Percentiles rank a stretch among this genome's conserved stretches.
Conservation (phyloP, 164 flowering plant genomes). For the Vitis rupestris region DNA sequence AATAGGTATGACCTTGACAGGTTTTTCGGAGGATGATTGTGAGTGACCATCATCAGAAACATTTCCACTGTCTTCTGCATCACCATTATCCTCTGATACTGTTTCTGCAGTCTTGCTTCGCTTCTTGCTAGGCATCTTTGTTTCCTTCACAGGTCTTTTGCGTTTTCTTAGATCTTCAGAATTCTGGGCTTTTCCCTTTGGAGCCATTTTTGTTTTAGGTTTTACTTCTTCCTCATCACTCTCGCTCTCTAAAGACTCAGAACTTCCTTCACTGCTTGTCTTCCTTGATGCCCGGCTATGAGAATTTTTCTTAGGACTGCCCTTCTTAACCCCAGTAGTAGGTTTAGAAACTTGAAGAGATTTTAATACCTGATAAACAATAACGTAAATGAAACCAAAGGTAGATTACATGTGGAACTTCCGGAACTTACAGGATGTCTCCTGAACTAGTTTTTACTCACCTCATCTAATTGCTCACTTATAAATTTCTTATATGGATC, state of each 20-base stretch:
- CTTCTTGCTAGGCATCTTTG: slow-evolving; percentile 41
- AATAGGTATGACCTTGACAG: slow-evolving; percentile 46
- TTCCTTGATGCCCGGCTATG: slow-evolving; percentile 27
- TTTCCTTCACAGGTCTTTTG: slow-evolving; percentile 41
- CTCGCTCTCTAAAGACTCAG: slow-evolving; percentile 40
- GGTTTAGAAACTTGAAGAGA: slow-evolving; percentile 37
- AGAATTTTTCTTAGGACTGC: slow-evolving; percentile 26
- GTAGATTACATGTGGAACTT: neutral
- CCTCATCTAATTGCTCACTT: slow-evolving; percentile 58
- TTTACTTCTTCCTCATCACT: slow-evolving; percentile 46
- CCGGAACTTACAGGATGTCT: neutral
- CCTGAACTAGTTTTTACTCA: slow-evolving; percentile 19
- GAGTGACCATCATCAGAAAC: slow-evolving; percentile 55
- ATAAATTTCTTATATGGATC: slow-evolving; percentile 72
- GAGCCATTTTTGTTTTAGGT: slow-evolving; percentile 42
- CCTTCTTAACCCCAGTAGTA: slow-evolving; percentile 30
- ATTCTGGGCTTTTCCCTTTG: slow-evolving; percentile 36
- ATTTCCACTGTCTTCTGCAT: slow-evolving; percentile 46
- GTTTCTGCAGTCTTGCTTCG: slow-evolving; percentile 36
- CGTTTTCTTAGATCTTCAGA: slow-evolving; percentile 50
- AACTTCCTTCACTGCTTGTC: slow-evolving; percentile 29
- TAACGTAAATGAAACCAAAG: slow-evolving; percentile 1
- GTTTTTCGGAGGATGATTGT: slow-evolving; percentile 61
- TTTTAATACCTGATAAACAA: slow-evolving; percentile 43
- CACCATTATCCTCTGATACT: slow-evolving; percentile 38